Conservation (phyloP, 1,284 basidiomycete genomes). For the Pyrrhoderma lamaoense region DNA sequence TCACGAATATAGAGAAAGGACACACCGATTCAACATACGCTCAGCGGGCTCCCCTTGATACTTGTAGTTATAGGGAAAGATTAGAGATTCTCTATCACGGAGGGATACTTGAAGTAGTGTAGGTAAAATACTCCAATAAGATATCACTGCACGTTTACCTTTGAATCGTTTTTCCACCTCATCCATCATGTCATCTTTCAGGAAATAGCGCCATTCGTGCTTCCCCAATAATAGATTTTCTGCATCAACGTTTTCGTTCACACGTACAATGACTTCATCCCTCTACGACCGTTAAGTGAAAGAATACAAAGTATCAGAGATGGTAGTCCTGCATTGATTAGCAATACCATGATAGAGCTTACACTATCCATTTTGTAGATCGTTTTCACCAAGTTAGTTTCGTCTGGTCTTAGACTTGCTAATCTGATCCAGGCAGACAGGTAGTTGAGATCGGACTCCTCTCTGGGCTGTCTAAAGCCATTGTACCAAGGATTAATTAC, state of each 20-base stretch:
- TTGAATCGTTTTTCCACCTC: not conserved
- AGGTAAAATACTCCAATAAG: not conserved
- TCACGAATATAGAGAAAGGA: not conserved
- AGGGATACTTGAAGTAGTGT: not conserved
- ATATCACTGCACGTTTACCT: not conserved
- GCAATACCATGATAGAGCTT: not conserved
- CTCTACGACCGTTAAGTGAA: not conserved
- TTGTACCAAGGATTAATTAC: conserved; percentile 12
- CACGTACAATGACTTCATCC: conserved; percentile 6
- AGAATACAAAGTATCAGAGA: not conserved
- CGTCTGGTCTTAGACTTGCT: conserved; percentile 1
- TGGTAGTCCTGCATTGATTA: too few species aligned
- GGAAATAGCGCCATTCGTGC: conserved; percentile 6
- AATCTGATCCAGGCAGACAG: conserved; percentile 4
- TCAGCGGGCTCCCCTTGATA: conserved; percentile 10
- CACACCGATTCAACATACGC: conserved; percentile 2
- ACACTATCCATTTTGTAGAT: conserved; percentile 6
- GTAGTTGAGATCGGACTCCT: not conserved
- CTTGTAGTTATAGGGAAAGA: conserved; percentile 6
- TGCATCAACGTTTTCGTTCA: not conserved
- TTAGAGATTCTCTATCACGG: not conserved
- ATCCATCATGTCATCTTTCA: conserved; percentile 2
- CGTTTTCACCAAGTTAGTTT: conserved; percentile 1
- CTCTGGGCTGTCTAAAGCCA: not conserved
- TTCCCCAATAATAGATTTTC: not conserved